Evolutionary conservation across 1,284 basidiomycete genomes (phyloP).

Genomic region (Veloboletus limbatus): DNA sequence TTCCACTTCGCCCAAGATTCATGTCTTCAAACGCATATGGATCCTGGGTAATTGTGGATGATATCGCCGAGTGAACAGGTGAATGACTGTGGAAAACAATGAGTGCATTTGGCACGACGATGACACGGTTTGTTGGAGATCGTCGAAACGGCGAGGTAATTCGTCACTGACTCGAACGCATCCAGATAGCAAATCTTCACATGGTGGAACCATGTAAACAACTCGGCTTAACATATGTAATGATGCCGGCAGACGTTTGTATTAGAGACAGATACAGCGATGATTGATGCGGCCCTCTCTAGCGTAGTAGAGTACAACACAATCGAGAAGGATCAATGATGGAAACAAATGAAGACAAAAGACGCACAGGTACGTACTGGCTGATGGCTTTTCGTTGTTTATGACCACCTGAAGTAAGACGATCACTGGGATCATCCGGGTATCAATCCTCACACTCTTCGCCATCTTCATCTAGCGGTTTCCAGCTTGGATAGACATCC

Average conservation of each 20-base stretch:
- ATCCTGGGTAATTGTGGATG: not conserved
- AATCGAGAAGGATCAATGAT: not conserved
- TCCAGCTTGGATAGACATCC: constrained; percentile 14
- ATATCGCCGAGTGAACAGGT: too few relatives aligned
- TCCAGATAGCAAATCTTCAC: too few relatives aligned
- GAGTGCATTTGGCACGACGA: too few relatives aligned
- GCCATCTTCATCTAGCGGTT: constrained; percentile 15
- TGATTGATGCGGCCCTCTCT: constrained; percentile 1
- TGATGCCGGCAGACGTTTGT: too few relatives aligned
- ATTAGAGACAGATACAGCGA: not conserved
- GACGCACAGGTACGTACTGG: not conserved
- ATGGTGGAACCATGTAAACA: too few relatives aligned
- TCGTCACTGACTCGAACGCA: too few relatives aligned
- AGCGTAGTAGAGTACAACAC: constrained; percentile 1
- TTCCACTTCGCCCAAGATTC: not conserved
- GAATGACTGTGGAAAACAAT: too few relatives aligned
- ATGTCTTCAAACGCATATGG: not conserved
- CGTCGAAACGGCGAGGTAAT: too few relatives aligned
- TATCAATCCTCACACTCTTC: constrained; percentile 1
- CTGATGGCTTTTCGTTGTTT: not conserved
- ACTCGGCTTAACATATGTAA: too few relatives aligned
- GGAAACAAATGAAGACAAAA: not conserved
- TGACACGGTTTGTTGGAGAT: too few relatives aligned
- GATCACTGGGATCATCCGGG: not conserved
- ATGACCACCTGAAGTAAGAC: not conserved